Base-by-base conservation (phyloP, 2,329 filamentous ascomycete species). In the Alternaria brassicicola region DNA sequence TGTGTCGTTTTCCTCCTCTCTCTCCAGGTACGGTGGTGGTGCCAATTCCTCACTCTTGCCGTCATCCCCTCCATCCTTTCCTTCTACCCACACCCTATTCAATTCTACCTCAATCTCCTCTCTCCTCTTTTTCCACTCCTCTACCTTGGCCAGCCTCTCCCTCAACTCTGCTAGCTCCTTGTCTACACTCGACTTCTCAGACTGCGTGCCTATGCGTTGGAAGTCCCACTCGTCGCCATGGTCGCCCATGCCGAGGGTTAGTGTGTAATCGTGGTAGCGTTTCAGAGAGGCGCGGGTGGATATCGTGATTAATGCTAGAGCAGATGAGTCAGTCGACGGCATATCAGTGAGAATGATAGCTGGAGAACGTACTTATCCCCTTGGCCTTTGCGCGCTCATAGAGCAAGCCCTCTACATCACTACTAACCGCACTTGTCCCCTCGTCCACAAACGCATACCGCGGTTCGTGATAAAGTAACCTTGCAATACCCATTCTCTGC, bases 391-490 rank as follows among this genome's bases (percentile, higher is more conserved):
- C 93, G 19, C 87, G 89, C 80, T 99, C 93, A 72, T 99, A 99
- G 36, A 99, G 78, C 21, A 98, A 75, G 0, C 95, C 95, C 75
- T 99, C 95, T 2, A 99, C 95, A 70, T 99, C 95, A 41, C 89
- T 93, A 4, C 90, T 95, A 2, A 98, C 95, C 1, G 95, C 95
- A 59, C 91, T 96, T 0, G 95, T 99, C 7, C 93, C 94, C 78
- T 99, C 95, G 63, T 99, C 95, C 56, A 99, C 88, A 70, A 99
- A 92, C 2, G 93, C 95, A 74, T 96, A 99, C 59, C 90, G 85
- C 15, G 95, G 95, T 79, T 98, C 94, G 73, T 99, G 95, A 73
- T 99, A 99, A 38, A 98, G 81, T 48, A 99, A 77, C 42, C 95
- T 84, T 4, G 96, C 94, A 69, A 99, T 92, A 0, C 88, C 92